These are phyloP conservation scores for Apostasia shenzhenica DNA, from an alignment of 106 monocot species.

Conservation along the genomic window DNA sequence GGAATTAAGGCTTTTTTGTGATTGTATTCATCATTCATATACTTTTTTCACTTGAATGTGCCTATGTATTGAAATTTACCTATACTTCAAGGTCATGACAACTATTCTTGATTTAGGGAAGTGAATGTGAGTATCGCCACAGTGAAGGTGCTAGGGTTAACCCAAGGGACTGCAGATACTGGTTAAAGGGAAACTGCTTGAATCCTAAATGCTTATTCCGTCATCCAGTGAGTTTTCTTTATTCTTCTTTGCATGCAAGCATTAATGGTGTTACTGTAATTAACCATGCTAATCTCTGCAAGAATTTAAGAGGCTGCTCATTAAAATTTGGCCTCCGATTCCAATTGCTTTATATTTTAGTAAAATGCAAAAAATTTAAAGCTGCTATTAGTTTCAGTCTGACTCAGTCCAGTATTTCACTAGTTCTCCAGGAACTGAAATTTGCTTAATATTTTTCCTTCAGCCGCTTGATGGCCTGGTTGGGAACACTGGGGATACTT, in stretches of 20 bases:
- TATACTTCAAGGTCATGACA: not conserved
- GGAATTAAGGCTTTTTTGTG: no score
- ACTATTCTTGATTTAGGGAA: conserved; percentile 41
- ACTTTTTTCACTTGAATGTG: no score
- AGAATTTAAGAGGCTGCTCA: not conserved
- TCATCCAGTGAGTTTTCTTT: conserved; percentile 58
- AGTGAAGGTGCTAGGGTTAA: conserved; percentile 75
- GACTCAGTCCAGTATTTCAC: no score
- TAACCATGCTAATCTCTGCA: not conserved
- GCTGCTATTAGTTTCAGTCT: no score
- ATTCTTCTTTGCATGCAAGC: not conserved
- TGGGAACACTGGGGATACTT: conserved; percentile 17
- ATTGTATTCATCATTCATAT: no score
- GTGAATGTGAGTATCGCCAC: conserved; percentile 82
- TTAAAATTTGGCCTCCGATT: not conserved
- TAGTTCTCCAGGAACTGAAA: no score
- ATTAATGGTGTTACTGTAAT: not conserved
- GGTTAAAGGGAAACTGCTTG: conserved; percentile 71
- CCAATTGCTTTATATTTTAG: no score
- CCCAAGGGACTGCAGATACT: conserved; percentile 76
- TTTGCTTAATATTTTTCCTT: conserved; percentile 12
- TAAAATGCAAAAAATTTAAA: not conserved
- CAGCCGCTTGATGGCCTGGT: conserved; percentile 73
- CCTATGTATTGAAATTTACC: not conserved
- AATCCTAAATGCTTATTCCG: conserved; percentile 79